These are phyloP conservation scores for Kwoniella newhampshirensis DNA, from an alignment of 768 basidiomycete species.

Conservation along the genomic window DNA sequence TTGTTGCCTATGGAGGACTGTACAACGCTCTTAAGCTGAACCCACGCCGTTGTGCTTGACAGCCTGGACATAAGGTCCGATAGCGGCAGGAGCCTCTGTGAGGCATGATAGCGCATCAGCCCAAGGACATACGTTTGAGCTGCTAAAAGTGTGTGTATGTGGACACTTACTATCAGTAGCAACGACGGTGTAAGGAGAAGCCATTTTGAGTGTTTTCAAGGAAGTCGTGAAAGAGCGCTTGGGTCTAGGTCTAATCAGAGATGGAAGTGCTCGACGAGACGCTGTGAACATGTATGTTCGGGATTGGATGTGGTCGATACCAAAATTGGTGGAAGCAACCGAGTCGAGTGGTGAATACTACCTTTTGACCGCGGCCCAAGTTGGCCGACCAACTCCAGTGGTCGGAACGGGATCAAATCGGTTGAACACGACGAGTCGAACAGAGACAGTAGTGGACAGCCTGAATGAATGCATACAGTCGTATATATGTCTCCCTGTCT, in stretches of 20 bases:
- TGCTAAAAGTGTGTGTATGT: background rate
- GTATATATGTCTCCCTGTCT: no score
- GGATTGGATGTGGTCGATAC: background rate
- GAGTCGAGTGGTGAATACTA: no score
- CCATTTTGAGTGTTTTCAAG: conserved; percentile 25
- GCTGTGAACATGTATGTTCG: background rate
- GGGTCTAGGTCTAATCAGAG: background rate
- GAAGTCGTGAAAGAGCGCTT: conserved; percentile 1
- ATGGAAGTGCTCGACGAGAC: conserved; percentile 4
- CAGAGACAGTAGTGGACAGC: no score
- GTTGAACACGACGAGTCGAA: no score
- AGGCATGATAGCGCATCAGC: no score
- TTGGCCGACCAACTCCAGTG: no score
- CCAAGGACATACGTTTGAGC: no score
- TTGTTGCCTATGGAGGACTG: no score
- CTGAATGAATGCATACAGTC: no score
- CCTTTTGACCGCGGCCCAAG: no score
- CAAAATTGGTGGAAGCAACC: background rate
- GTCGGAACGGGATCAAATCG: no score
- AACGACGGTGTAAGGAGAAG: conserved; percentile 51
- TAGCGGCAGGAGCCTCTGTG: conserved; percentile 53
- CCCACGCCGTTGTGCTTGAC: conserved; percentile 70
- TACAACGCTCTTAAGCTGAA: no score
- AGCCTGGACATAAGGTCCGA: conserved; percentile 67
- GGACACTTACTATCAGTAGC: conserved; percentile 47